These are phyloP conservation scores for Abrus pulchellus DNA, from an alignment of 306 rosid species.

Conservation along the genomic window DNA sequence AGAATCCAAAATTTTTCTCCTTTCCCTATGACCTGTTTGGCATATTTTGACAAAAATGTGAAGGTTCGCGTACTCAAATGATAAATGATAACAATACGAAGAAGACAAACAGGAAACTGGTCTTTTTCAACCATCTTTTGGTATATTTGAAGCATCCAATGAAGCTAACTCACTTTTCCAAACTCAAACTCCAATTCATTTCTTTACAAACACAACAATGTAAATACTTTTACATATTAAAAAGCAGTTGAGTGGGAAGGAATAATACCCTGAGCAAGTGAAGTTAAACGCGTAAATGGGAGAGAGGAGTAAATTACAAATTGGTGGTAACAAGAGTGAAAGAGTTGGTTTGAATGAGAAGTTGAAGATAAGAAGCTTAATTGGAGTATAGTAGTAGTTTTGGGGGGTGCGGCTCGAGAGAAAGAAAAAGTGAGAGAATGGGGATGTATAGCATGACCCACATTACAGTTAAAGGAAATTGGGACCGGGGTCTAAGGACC, in stretches of 20 bases:
- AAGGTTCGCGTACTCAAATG: slow-evolving; percentile 48
- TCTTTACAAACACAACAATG: background rate
- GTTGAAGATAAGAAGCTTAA: slow-evolving; percentile 16
- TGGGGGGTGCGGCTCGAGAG: slow-evolving; percentile 76
- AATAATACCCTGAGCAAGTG: background rate
- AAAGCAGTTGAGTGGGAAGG: background rate
- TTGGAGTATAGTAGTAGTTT: slow-evolving; percentile 2
- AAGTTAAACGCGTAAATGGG: slow-evolving; percentile 1
- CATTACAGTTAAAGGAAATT: slow-evolving; percentile 48
- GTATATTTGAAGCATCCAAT: slow-evolving; percentile 48
- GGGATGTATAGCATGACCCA: slow-evolving; percentile 41
- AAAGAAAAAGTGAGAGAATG: background rate
- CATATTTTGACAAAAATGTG: slow-evolving; percentile 54
- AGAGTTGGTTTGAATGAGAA: slow-evolving; percentile 16
- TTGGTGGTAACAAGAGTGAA: slow-evolving; percentile 24
- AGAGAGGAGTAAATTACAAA: slow-evolving; percentile 17
- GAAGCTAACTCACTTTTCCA: slow-evolving; percentile 17
- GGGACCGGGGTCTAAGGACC: slow-evolving; percentile 55
- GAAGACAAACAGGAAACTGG: slow-evolving; percentile 39
- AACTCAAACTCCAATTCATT: background rate
- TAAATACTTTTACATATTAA: background rate
- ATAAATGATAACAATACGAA: background rate
- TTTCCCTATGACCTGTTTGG: slow-evolving; percentile 52
- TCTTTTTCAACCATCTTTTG: slow-evolving; percentile 29
- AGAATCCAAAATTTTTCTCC: slow-evolving; percentile 52